Evolutionary conservation across 768 basidiomycete genomes (phyloP), one percentile per base, ranked within the genome.

Genomic region (Termitomyces sp.): DNA sequence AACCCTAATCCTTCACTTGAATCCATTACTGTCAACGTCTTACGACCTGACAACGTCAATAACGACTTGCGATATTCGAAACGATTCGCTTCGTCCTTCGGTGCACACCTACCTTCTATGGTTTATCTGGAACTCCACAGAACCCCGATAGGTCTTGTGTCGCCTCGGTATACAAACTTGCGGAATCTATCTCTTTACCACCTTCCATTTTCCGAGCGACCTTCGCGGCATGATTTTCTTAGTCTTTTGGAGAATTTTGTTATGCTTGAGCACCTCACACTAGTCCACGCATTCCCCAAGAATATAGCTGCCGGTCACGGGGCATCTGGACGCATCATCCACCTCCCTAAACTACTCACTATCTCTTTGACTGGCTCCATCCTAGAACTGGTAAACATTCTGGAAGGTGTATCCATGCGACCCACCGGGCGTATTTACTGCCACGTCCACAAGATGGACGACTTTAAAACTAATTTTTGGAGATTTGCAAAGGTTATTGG

Each of bases 111-210:
- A 1, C 68, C 62, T 28, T 68, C 65, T 18, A 68, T 78, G 53
- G 68, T 59, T 46, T 71, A 72, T 55, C 61, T 76, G 55, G 75
- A 78, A 58, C 60, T 78, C 20, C 72, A 68, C 38, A 65, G 71
- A 38, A 63, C 71, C 7, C 77, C 77, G 14, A 70, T 78, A 32
- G 71, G 73, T 58, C 70, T 78, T 35, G 60, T 77, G 8, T 74
- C 73, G 7, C 61, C 69, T 35, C 72, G 75, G 23, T 78, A 69
- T 61, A 73, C 66, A 9, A 69, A 67, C n/a, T 63, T 78, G 33
- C 73, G 69, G 20, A 65, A 71, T 49, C 60, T 78, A 18, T 72
- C 72, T 50, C 69, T 78, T 59, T 66, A 74, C 59, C 63, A 76
- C 61, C 66, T 76, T 51, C 75, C 75, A 2, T 63, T 68, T 33